Evolutionary conservation across 371 early-diverging fungal species (phyloP), one percentile per base, ranked within the genome.

Genomic region (Lichtheimia hyalospora): DNA sequence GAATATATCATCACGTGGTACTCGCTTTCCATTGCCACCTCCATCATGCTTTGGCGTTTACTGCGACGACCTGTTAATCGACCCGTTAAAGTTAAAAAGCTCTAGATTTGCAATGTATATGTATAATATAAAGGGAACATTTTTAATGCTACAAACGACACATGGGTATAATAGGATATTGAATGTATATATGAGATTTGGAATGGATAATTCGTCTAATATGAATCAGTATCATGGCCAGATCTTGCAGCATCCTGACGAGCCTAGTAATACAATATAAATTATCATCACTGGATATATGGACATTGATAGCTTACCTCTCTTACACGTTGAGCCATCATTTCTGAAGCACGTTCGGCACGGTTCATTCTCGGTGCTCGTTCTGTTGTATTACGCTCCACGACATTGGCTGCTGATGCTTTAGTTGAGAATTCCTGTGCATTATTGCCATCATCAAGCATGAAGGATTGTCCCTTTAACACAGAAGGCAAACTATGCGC

Each of bases 1-100:
- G 86, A 90, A 68, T 96, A 96, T 56, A 83, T 92, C 44, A 75
- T 94, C 34, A 95, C 95, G 10, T 96, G 96, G 96, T 92, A 84
- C 57, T 75, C 86, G 15, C 78, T 90, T 18, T 85, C 89, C 16
- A 70, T 80, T 16, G 84, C 88, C 7, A 91, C 92, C 10, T 70
- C 83, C 8, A 75, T 74, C 10, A 91, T 91, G 90, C 74, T 86
- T 12, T 83, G 83, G 70, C 74, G 75, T 27, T 57, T 88, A 48
- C 66, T 86, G 16, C 66, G 69, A 59, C 68, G 64, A 23, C 80
- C 80, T 49, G 65, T 69, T 28, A 64, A 63, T 42, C 60, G 73
- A 42, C 79, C 79, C 8, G 57, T 63, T 13, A 73, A 73, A 53
- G 63, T 69, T 28, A 75, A 71, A 27, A 60, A 71, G 40, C 54